phyloP scores from a whole-genome alignment of 78 protist species.

The slime mould (Dictyostelium discoideum) region DNA sequence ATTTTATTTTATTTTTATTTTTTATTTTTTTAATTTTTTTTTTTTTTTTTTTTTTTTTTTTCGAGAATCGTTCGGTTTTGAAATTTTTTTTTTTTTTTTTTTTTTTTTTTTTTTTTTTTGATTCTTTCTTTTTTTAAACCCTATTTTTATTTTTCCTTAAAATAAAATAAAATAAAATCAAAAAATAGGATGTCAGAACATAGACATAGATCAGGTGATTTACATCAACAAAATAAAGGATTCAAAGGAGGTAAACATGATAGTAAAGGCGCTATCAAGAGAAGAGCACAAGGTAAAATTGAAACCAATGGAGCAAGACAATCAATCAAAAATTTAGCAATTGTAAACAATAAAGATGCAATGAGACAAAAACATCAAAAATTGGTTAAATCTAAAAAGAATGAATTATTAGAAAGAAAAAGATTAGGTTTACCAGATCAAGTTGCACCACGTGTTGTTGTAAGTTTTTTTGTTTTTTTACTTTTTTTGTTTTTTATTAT shows the following conservation, averaged over 20 bases:
- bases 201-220: slow-evolving; percentile 71
- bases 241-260: slow-evolving; percentile 77
- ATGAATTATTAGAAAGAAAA: slow-evolving; percentile 40
- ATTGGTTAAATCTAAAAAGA: slow-evolving; percentile 21
- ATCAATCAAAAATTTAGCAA: slow-evolving; percentile 26
- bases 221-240: slow-evolving; percentile 70
- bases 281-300: slow-evolving; percentile 70
- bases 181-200: slow-evolving; percentile 24
- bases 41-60: not conserved
- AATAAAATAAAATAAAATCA: not conserved
- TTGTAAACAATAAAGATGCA: not conserved
- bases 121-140: not conserved
- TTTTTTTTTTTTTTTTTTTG: not conserved
- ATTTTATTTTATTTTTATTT: no score
- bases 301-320: slow-evolving; percentile 55
- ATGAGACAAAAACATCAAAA: slow-evolving; percentile 10
- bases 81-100: not conserved
- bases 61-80: not conserved
- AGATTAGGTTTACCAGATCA: slow-evolving; percentile 66
- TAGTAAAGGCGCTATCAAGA: slow-evolving; percentile 67
- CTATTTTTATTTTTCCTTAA: not conserved
- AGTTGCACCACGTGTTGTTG: slow-evolving; percentile 35
- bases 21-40: not conserved
- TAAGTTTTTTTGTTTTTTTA: not conserved
- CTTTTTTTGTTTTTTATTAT: not conserved